Percentiles rank a stretch among this genome's conserved stretches.
Conservation (phyloP, 2,329 filamentous ascomycete genomes). For the Coleophoma eucalyptorum region DNA sequence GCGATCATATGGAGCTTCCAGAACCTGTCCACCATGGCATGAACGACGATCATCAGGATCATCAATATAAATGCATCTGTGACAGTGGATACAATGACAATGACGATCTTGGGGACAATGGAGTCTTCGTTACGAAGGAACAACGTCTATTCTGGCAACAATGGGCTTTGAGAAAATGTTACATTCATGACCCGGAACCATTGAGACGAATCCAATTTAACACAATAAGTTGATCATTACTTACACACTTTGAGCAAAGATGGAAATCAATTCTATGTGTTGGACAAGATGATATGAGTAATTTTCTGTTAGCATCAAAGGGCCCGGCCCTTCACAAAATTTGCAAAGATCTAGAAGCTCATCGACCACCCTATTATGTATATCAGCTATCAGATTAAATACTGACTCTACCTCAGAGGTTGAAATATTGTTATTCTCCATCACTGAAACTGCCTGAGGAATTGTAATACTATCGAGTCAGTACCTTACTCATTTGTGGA, state of each 20-base stretch:
- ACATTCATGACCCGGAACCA: constrained; percentile 10
- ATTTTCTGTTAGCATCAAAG: neutral
- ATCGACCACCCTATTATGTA: neutral
- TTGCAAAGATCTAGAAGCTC: neutral
- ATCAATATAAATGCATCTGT: constrained; percentile 17
- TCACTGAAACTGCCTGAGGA: no score
- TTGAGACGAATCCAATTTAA: no score
- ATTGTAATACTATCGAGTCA: no score
- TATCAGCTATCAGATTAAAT: neutral
- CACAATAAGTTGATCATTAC: no score
- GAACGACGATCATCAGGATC: neutral
- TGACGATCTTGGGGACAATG: constrained; percentile 41
- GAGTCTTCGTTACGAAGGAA: constrained; percentile 37
- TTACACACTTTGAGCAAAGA: no score
- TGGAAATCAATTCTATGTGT: no score
- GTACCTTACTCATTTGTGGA: no score
- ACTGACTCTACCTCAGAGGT: no score
- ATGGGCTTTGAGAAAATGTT: constrained; percentile 46
- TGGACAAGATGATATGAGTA: neutral
- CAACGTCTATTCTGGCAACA: constrained; percentile 52
- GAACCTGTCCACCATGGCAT: no score
- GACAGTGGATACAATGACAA: constrained; percentile 28
- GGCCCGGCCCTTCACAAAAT: no score
- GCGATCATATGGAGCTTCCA: no score
- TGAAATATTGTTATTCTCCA: no score